phyloP scores from a whole-genome alignment of 148 eudicot genomes.

The Fallopia convolvulus region DNA sequence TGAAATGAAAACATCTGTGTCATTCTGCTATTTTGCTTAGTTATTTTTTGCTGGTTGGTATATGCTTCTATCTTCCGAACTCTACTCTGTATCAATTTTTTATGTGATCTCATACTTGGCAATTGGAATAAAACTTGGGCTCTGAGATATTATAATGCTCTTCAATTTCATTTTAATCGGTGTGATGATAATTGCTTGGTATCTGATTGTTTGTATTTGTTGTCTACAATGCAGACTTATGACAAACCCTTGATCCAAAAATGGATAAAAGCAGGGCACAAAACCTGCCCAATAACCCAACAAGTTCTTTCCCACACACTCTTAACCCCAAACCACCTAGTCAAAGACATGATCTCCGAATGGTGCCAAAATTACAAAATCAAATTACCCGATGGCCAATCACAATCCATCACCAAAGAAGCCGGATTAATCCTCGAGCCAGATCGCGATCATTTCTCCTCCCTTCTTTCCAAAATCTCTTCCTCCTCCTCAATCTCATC shows the following conservation, averaged over 20 bases:
- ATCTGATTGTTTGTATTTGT: conserved; percentile 6
- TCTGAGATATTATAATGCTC: background rate
- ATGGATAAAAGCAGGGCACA: conserved; percentile 81
- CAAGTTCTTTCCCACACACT: conserved; percentile 80
- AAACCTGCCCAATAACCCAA: conserved; percentile 72
- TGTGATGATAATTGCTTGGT: background rate
- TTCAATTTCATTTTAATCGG: background rate
- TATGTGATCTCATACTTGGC: background rate
- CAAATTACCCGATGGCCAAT: conserved; percentile 29
- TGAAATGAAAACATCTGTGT: background rate
- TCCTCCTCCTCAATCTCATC: conserved; percentile 45
- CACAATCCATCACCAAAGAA: conserved; percentile 35
- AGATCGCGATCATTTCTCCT: conserved; percentile 50
- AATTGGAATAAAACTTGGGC: background rate
- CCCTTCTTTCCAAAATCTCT: conserved; percentile 65
- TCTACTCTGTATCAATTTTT: background rate
- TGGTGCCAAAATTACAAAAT: conserved; percentile 64
- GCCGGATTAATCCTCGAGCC: conserved; percentile 25
- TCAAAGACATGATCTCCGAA: conserved; percentile 58
- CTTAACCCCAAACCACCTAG: conserved; percentile 63
- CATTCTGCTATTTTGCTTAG: background rate
- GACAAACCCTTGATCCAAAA: conserved; percentile 75
- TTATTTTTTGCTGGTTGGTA: background rate
- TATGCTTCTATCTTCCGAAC: background rate
- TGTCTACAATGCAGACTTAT: conserved; percentile 49